Evolutionary conservation across 495 filamentous ascomycete species (phyloP).

Genomic region (Podospora anserina): DNA sequence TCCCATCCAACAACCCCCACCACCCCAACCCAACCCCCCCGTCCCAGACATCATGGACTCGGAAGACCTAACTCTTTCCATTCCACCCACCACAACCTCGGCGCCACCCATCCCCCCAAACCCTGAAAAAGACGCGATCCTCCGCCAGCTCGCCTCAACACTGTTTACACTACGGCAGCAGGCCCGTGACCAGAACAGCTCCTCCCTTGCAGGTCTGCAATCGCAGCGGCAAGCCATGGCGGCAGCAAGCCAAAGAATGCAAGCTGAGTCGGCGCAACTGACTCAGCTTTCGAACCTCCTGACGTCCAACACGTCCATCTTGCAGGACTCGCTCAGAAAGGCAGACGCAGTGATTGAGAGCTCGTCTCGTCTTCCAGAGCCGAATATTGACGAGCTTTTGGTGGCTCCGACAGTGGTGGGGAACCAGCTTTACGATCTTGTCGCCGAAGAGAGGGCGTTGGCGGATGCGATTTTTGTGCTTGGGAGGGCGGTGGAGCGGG

Average conservation of each 20-base stretch:
- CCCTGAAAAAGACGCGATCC: slow-evolving; percentile 88
- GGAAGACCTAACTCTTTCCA: slow-evolving; percentile 58
- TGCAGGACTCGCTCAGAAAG: slow-evolving; percentile 65
- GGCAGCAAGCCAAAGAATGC: slow-evolving; percentile 60
- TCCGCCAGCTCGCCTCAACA: slow-evolving; percentile 68
- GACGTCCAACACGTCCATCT: slow-evolving; percentile 68
- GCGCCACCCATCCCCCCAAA: slow-evolving; percentile 86
- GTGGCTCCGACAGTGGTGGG: slow-evolving; percentile 72
- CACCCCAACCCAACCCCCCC: slow-evolving; percentile 45
- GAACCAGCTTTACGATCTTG: slow-evolving; percentile 7
- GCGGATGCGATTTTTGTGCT: slow-evolving; percentile 80
- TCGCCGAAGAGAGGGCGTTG: slow-evolving; percentile 75
- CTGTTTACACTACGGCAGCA: slow-evolving; percentile 63
- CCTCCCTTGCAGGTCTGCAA: slow-evolving; percentile 68
- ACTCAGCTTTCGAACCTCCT: slow-evolving; percentile 65
- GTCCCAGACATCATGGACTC: slow-evolving; percentile 65
- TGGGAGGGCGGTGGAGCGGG: slow-evolving; percentile 71
- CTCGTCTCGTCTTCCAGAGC: slow-evolving; percentile 50
- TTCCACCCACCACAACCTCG: slow-evolving; percentile 53
- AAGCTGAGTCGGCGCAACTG: slow-evolving; percentile 68
- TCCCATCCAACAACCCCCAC: slow-evolving; percentile 9
- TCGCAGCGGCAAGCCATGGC: slow-evolving; percentile 78
- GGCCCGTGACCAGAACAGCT: slow-evolving; percentile 61
- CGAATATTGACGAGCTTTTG: slow-evolving; percentile 77
- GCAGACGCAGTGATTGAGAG: slow-evolving; percentile 76